Evolutionary conservation across 805 yeast species (phyloP).

Genomic region (Metschnikowia matae): DNA sequence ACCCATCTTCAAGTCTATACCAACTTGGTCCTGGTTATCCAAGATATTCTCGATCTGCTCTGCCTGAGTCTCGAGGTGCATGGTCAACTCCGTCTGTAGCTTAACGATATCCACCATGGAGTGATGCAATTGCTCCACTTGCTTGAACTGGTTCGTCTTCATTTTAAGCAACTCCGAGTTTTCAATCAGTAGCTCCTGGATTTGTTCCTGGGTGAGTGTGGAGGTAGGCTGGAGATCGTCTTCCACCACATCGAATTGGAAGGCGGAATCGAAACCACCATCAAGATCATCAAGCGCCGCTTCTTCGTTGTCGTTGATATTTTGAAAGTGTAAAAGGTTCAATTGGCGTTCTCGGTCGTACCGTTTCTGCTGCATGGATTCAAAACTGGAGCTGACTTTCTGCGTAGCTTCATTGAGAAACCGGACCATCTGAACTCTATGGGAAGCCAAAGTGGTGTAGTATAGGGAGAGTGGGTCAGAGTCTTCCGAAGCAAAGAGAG

Average conservation of each 20-base stretch:
- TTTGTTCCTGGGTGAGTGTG: slow-evolving; percentile 46
- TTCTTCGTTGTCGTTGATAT: slow-evolving; percentile 34
- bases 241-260: slow-evolving; percentile 12
- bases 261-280: slow-evolving; percentile 11
- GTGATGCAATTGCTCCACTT: slow-evolving; percentile 55
- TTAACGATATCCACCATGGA: slow-evolving; percentile 71
- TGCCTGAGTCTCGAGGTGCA: slow-evolving; percentile 69
- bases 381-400: slow-evolving; percentile 41
- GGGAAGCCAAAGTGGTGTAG: slow-evolving; percentile 33
- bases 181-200: slow-evolving; percentile 55
- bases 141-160: slow-evolving; percentile 57
- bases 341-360: slow-evolving; percentile 35
- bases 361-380: slow-evolving; percentile 48
- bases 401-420: slow-evolving; percentile 45
- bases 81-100: slow-evolving; percentile 67
- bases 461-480: slow-evolving; percentile 32
- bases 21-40: slow-evolving; percentile 65
- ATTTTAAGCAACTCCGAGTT: slow-evolving; percentile 51
- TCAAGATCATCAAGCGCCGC: slow-evolving; percentile 7
- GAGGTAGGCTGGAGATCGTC: slow-evolving; percentile 2
- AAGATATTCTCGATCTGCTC: slow-evolving; percentile 60
- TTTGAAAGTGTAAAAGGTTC: slow-evolving; percentile 38
- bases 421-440: slow-evolving; percentile 47
- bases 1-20: slow-evolving; percentile 63
- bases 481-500: slow-evolving; percentile 28